Conservation (phyloP, 2,329 filamentous ascomycete genomes). For the Cladosporium phlei region DNA sequence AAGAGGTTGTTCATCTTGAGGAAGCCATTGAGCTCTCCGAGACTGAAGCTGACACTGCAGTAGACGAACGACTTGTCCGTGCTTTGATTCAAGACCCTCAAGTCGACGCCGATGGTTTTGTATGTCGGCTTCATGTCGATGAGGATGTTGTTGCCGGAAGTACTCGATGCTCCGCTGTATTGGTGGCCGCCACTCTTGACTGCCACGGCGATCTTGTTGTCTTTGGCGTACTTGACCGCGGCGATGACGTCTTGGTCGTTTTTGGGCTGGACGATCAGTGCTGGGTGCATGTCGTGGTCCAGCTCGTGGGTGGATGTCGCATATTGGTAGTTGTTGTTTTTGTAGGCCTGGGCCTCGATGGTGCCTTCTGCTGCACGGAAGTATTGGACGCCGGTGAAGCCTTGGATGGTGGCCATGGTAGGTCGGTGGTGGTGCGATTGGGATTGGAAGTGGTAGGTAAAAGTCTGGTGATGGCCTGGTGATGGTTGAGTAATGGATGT, state of each 20-base stretch:
- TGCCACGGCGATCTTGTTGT: conserved; percentile 40
- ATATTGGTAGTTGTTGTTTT: conserved; percentile 33
- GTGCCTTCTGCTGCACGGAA: conserved; percentile 3
- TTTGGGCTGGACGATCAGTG: conserved; percentile 42
- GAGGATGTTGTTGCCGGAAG: conserved; percentile 42
- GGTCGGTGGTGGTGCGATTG: neutral
- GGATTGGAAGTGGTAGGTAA: no score
- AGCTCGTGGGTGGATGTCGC: conserved; percentile 40
- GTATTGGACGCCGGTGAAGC: conserved; percentile 10
- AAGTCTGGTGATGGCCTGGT: no score
- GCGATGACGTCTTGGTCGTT: conserved; percentile 41
- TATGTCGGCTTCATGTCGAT: conserved; percentile 43
- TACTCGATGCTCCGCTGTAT: conserved; percentile 48
- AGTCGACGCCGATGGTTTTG: conserved; percentile 28
- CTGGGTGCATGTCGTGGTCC: conserved; percentile 31
- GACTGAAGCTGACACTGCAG: conserved; percentile 31
- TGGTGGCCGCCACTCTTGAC: conserved; percentile 48
- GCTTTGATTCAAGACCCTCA: conserved; percentile 26
- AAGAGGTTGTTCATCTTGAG: conserved; percentile 40
- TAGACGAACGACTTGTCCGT: conserved; percentile 34
- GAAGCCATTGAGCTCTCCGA: conserved; percentile 43
- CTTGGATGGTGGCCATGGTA: conserved; percentile 13
- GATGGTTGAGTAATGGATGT: no score
- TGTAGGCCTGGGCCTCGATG: conserved; percentile 7
- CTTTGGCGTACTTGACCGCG: conserved; percentile 39